Base-by-base conservation (phyloP, 768 basidiomycete genomes). In the Harrya chromipes region DNA sequence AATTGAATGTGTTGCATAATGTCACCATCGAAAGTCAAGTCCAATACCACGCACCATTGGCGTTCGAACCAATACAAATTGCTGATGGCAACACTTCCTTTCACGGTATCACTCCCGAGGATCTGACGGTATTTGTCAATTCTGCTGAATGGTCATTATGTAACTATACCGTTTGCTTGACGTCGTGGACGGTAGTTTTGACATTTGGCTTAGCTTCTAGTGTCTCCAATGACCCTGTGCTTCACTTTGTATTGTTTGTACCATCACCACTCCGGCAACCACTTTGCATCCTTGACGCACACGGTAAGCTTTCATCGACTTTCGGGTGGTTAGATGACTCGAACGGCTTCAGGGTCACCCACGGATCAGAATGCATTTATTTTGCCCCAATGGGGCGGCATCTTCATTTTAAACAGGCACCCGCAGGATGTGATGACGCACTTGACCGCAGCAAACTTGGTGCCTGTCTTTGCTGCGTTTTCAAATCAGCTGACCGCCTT, bases 61-160 rank as follows among this genome's bases (percentile, higher is more conserved):
- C 91, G 1, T 91, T 98, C 61, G 74, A 80, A 45, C 88, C 92
- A 9, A 63, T 58, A 7, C 51, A 63, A 6, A 39, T 78, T 4
- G 47, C 55, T 43, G 50, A 60, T 33, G 59, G 64, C 14, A 69
- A 73, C 8, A 61, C 71, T 23, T 69, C 63, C 7, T 61, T 66
- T 9, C 83, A 82, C 65, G 80, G 81, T 0, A 67, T 98, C 34
- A 81, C 80, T 1, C 81, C 82, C 43, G 93, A 94, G 56, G 84
- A 95, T 60, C 75, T 97, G 50, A 93, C 88, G 13, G 84, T 94
- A 0, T 99, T 99, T 62, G 77, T 99, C 36, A 99, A 99, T 61
- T 92, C 92, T 6, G 97, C 94, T 4, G 86, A 94, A 62, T 99
- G 97, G 97, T 88, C 87, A 12, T 63, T 99, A 42, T 93, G 94